Evolutionary conservation across 169 alveolate species (phyloP).

Genomic region (Eimeria zaria): DNA sequence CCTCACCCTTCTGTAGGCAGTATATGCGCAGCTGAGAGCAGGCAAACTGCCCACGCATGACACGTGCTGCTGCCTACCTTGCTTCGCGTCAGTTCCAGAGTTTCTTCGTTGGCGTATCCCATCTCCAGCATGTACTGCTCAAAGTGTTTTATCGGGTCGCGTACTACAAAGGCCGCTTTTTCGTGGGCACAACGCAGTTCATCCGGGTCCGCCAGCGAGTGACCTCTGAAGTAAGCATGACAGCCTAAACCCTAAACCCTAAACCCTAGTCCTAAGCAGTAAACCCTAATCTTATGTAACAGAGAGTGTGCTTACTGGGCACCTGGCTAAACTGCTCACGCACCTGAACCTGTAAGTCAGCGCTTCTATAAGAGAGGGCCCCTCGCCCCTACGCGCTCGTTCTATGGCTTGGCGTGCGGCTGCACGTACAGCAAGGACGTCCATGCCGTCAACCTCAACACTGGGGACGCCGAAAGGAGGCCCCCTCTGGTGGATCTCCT

Average conservation of each 20-base stretch:
- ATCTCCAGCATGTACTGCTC: conserved; percentile 86
- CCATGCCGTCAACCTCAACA: conserved; percentile 90
- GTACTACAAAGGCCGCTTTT: conserved; percentile 88
- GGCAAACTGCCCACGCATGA: neutral
- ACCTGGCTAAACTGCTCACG: neutral
- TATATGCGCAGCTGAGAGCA: neutral
- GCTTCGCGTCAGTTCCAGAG: conserved; percentile 84
- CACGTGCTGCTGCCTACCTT: conserved; percentile 66
- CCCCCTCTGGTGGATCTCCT: conserved; percentile 85
- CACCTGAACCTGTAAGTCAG: conserved; percentile 88
- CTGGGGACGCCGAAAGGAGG: conserved; percentile 88
- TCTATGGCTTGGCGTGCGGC: conserved; percentile 87
- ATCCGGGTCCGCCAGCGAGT: conserved; percentile 91
- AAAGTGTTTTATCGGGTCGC: conserved; percentile 88
- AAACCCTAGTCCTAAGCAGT: neutral
- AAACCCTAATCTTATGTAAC: no score
- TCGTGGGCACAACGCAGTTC: conserved; percentile 87
- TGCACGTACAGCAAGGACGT: conserved; percentile 87
- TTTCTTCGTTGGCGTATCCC: conserved; percentile 85
- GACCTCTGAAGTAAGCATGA: conserved; percentile 84
- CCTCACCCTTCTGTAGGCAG: neutral
- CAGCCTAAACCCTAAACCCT: neutral
- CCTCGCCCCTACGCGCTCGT: conserved; percentile 88
- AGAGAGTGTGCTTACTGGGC: neutral
- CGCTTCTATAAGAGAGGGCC: conserved; percentile 90